Conservation (phyloP, 352 stramenopile species). For the Hyaloperonospora brassicae region DNA sequence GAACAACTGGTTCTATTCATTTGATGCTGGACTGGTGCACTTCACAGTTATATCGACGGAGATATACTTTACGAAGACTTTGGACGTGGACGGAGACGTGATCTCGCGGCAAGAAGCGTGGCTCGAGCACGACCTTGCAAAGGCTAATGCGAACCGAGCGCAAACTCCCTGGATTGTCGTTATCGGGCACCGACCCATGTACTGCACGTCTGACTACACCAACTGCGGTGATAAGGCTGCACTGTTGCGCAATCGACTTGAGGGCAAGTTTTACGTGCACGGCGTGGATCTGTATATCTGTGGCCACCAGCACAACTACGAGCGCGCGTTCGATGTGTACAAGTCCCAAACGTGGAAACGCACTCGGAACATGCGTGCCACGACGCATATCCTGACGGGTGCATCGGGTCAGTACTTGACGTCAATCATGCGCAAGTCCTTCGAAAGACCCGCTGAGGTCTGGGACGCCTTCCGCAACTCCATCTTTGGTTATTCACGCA, state of each 20-base stretch:
- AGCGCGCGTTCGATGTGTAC: constrained; percentile 81
- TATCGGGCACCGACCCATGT: constrained; percentile 82
- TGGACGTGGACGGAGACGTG: constrained; percentile 41
- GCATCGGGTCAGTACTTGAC: constrained; percentile 80
- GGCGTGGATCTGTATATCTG: constrained; percentile 86
- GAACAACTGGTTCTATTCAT: constrained; percentile 89
- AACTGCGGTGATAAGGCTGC: constrained; percentile 65
- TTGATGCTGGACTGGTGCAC: constrained; percentile 80
- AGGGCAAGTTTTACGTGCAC: constrained; percentile 72
- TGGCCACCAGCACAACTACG: constrained; percentile 89
- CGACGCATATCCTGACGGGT: constrained; percentile 86
- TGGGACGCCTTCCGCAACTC: constrained; percentile 84
- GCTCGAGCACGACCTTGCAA: constrained; percentile 51
- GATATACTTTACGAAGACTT: constrained; percentile 80
- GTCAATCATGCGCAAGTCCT: constrained; percentile 68
- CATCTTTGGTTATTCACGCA: constrained; percentile 81
- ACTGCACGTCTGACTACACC: constrained; percentile 75
- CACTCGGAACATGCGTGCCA: constrained; percentile 78
- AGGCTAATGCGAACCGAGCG: constrained; percentile 58
- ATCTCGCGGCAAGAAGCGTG: constrained; percentile 56
- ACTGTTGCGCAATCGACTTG: constrained; percentile 53
- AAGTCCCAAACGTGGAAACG: constrained; percentile 43
- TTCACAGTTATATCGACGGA: constrained; percentile 84
- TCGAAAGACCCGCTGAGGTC: constrained; percentile 46
- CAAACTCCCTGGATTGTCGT: constrained; percentile 78